These are phyloP conservation scores for Tuber melanosporum DNA, from an alignment of 495 filamentous ascomycete genomes.

Conservation along the genomic window DNA sequence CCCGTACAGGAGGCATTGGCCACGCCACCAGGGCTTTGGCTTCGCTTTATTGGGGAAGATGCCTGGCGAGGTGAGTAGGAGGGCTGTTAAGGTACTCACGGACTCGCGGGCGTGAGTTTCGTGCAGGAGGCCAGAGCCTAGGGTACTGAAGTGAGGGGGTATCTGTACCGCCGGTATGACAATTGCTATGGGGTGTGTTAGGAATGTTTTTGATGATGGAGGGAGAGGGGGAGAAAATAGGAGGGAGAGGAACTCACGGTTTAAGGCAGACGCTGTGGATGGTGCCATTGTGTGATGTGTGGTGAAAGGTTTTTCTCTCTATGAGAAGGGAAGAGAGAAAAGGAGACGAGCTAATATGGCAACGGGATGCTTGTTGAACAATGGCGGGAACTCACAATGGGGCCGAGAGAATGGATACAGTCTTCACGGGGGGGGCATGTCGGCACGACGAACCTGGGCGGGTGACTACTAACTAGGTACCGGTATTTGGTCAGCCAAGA, in stretches of 20 bases:
- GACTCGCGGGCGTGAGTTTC: slow-evolving; percentile 18
- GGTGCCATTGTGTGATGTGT: slow-evolving; percentile 14
- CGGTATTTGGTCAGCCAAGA: too few relatives aligned
- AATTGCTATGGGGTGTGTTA: slow-evolving; percentile 24
- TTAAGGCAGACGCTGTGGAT: slow-evolving; percentile 18
- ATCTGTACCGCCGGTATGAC: slow-evolving; percentile 18
- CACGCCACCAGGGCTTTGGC: slow-evolving; percentile 31
- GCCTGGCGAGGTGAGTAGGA: slow-evolving; percentile 18
- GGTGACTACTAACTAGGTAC: too few relatives aligned
- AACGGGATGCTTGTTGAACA: neutral
- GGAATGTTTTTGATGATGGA: neutral
- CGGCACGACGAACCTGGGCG: too few relatives aligned
- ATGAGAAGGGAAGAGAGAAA: neutral
- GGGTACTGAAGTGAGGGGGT: slow-evolving; percentile 26
- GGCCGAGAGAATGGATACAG: neutral
- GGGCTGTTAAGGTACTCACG: slow-evolving; percentile 28
- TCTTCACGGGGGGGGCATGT: too few relatives aligned
- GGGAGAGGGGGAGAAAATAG: neutral
- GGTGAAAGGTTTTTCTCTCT: neutral
- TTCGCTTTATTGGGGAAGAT: slow-evolving; percentile 18
- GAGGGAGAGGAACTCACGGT: slow-evolving; percentile 11
- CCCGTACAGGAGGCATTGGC: slow-evolving; percentile 30
- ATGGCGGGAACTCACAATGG: neutral
- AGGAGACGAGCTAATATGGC: neutral
- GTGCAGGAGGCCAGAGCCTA: slow-evolving; percentile 26